These are phyloP conservation scores for Hypoxylon sp. DNA, from an alignment of 2,329 filamentous ascomycete genomes.

Conservation along the genomic window DNA sequence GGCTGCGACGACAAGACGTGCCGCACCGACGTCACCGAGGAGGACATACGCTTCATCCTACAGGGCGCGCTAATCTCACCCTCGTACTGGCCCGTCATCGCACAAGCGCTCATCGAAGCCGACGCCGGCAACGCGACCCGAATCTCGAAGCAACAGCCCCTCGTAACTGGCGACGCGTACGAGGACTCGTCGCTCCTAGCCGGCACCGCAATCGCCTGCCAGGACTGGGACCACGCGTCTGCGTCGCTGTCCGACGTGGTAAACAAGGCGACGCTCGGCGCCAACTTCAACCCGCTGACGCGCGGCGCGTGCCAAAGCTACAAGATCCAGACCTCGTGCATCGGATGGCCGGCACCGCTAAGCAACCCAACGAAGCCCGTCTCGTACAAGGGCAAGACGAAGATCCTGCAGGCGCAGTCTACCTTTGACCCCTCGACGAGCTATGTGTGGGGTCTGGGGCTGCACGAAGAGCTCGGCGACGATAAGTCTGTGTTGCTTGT, in stretches of 20 bases:
- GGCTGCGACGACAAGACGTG: conserved; percentile 53
- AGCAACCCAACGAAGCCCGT: conserved; percentile 55
- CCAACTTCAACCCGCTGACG: conserved; percentile 55
- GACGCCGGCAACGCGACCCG: conserved; percentile 56
- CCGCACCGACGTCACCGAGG: conserved; percentile 51
- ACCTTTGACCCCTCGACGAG: conserved; percentile 60
- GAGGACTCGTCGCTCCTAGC: conserved; percentile 49
- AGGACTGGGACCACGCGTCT: conserved; percentile 56
- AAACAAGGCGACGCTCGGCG: conserved; percentile 52
- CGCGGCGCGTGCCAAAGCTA: conserved; percentile 56
- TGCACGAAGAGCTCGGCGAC: conserved; percentile 52
- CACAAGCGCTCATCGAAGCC: conserved; percentile 50
- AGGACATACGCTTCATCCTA: conserved; percentile 55
- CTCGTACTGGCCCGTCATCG: conserved; percentile 47
- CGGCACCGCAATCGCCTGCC: conserved; percentile 57
- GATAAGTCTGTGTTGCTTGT: conserved; percentile 57
- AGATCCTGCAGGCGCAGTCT: conserved; percentile 59
- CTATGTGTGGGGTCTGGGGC: conserved; percentile 57
- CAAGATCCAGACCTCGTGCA: conserved; percentile 56
- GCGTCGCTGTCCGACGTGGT: conserved; percentile 48
- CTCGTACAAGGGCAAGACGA: conserved; percentile 48
- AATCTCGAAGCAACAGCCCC: conserved; percentile 52
- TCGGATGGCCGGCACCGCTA: conserved; percentile 58
- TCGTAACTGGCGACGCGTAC: conserved; percentile 48
- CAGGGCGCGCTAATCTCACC: conserved; percentile 53